Conservation (phyloP, 2,329 filamentous ascomycete genomes). For the Monosporascus sp. region DNA sequence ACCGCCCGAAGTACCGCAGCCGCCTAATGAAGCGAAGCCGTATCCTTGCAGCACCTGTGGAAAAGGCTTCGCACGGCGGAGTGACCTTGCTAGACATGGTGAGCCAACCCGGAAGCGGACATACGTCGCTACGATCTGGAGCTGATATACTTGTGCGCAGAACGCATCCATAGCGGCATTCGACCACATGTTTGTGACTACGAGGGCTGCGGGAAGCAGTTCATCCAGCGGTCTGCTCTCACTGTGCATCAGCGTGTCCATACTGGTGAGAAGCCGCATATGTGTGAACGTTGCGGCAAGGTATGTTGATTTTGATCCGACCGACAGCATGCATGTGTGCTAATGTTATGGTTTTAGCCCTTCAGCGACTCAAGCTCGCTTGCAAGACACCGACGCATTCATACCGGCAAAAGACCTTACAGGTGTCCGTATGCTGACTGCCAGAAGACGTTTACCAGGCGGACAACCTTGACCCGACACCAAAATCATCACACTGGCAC, state of each 20-base stretch:
- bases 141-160: constrained; percentile 41
- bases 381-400: constrained; percentile 87
- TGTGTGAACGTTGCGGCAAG: constrained; percentile 96
- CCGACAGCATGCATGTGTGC: constrained; percentile 1
- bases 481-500: constrained; percentile 95
- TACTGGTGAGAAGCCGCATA: constrained; percentile 96
- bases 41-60: constrained; percentile 86
- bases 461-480: constrained; percentile 90
- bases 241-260: constrained; percentile 95
- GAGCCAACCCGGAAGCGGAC: constrained; percentile 31
- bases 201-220: constrained; percentile 85
- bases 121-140: neutral
- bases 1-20: constrained; percentile 31
- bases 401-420: constrained; percentile 92
- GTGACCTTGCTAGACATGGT: constrained; percentile 94
- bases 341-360: constrained; percentile 50
- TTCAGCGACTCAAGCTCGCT: constrained; percentile 96
- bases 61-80: constrained; percentile 88
- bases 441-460: constrained; percentile 95
- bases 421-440: constrained; percentile 97
- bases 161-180: constrained; percentile 90
- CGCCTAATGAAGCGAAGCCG: constrained; percentile 48
- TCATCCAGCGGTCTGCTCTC: constrained; percentile 92
- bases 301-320: constrained; percentile 44
- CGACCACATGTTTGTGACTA: constrained; percentile 90